Base-by-base conservation (phyloP, 2,329 filamentous ascomycete genomes). In the Pseudonectria foliicola region DNA sequence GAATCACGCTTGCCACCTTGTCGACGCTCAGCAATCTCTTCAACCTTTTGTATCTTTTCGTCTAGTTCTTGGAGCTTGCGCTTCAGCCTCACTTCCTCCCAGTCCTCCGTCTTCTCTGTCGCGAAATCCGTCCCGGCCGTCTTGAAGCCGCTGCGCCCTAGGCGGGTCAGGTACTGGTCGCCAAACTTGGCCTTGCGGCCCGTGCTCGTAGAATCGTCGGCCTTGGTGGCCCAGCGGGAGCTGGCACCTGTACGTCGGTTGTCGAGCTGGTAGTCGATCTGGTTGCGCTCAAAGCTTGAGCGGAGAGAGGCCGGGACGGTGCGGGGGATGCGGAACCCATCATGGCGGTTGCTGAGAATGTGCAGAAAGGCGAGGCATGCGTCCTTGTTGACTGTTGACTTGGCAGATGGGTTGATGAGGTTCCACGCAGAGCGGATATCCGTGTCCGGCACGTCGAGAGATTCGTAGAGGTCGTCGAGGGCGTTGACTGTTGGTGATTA, bases 141-240 rank as follows among this genome's bases (percentile, higher is more conserved):
- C 55, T 85, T 82, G 64, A 92, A 90, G 39, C 76, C 81, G 48
- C 82, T 80, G 54, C 89, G 83, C 34, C 92, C 92, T 26, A 98
- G 73, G 10, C 92, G 81, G 42, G 85, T 93, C 38, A 98, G 76
- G 63, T 96, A 98, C 45, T 94, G 85, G 60, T 98, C 92, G 46
- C 92, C 92, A 56, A 98, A 98, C 66, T 95, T 95, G 50, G 88
- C 83, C 66, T 98, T 98, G 55, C 85, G 83, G 38, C 90, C 89
- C 1, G 87, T 92, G 25, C 75, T 66, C 0, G 90, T 95, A 46
- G 76, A 75, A 33, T 93, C 86, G 55, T 89, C 85, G 31, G 81
- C 77, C 44, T 82, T 78, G 42, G 78, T 75, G 3, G 85, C 87
- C 84, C 88, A 94, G 52, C 82, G 79, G 42, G 83, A 83, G 26